phyloP scores from a whole-genome alignment of 768 basidiomycete species.

The Mycena maculata region DNA sequence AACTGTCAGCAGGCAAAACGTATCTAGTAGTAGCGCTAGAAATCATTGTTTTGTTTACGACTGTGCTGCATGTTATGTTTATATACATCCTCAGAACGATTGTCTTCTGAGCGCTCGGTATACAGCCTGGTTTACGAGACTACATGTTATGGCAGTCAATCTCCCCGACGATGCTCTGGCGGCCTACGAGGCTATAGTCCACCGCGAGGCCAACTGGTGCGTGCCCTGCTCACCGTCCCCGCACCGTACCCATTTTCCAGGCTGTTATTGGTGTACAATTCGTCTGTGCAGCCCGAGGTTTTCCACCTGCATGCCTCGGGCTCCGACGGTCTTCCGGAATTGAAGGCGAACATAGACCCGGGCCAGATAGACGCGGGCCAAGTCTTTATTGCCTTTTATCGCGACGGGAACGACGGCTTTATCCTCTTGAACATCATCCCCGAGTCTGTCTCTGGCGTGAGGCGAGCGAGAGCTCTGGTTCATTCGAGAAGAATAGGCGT shows the following conservation, averaged over 20 bases:
- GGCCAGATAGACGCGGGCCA: slow-evolving; percentile 48
- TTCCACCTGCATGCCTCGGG: slow-evolving; percentile 55
- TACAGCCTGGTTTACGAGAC: no score
- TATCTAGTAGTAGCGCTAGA: no score
- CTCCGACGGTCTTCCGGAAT: slow-evolving; percentile 54
- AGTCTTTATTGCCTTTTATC: slow-evolving; percentile 60
- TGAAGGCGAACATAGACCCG: slow-evolving; percentile 59
- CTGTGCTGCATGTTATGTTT: no score
- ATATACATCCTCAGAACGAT: no score
- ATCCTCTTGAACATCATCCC: slow-evolving; percentile 60
- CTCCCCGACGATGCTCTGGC: slow-evolving; percentile 14
- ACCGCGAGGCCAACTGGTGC: slow-evolving; percentile 37
- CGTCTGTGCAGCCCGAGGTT: slow-evolving; percentile 48
- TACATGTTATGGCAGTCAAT: slow-evolving; percentile 26
- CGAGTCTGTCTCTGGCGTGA: slow-evolving; percentile 50
- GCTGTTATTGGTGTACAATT: slow-evolving; percentile 28
- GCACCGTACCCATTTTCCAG: slow-evolving; percentile 22
- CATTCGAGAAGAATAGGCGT: slow-evolving; percentile 60
- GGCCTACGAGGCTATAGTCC: slow-evolving; percentile 37
- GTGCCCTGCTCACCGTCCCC: slow-evolving; percentile 11
- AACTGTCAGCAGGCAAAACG: no score
- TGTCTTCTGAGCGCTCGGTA: no score
- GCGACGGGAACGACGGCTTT: slow-evolving; percentile 53
- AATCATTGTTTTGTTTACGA: no score
- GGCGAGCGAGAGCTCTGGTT: slow-evolving; percentile 57